Evolutionary conservation across 1,139 yeast species (phyloP).

Genomic region (Meyerozyma sp.): DNA sequence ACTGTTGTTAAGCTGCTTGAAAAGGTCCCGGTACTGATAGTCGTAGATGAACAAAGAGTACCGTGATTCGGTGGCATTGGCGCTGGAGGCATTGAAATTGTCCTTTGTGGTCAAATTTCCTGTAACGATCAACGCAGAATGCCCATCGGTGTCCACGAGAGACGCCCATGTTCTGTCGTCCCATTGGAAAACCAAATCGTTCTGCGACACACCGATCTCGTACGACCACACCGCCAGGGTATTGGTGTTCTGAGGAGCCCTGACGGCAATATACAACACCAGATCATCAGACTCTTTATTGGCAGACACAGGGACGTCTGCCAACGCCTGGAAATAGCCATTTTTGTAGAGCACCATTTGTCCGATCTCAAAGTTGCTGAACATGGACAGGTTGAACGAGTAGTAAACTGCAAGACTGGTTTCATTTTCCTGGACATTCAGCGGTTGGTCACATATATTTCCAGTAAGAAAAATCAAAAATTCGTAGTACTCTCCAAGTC

Average conservation of each 20-base stretch:
- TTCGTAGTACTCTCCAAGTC: slow-evolving; percentile 46
- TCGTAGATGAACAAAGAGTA: slow-evolving; percentile 46
- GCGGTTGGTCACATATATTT: slow-evolving; percentile 51
- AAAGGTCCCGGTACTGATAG: slow-evolving; percentile 30
- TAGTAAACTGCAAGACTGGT: slow-evolving; percentile 45
- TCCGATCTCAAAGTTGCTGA: slow-evolving; percentile 23
- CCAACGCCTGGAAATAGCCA: slow-evolving; percentile 56
- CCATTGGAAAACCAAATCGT: slow-evolving; percentile 65
- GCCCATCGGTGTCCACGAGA: slow-evolving; percentile 69
- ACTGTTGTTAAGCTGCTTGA: slow-evolving; percentile 46
- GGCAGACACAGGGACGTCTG: slow-evolving; percentile 26
- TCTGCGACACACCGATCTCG: slow-evolving; percentile 66
- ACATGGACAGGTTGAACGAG: slow-evolving; percentile 42
- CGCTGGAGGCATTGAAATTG: slow-evolving; percentile 12
- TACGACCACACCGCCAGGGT: slow-evolving; percentile 47
- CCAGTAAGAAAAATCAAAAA: slow-evolving; percentile 56
- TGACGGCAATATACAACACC: slow-evolving; percentile 44
- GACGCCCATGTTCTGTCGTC: slow-evolving; percentile 55
- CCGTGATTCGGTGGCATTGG: slow-evolving; percentile 27
- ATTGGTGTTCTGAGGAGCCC: slow-evolving; percentile 39
- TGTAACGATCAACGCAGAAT: slow-evolving; percentile 64
- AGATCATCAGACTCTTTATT: slow-evolving; percentile 10
- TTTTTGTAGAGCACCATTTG: slow-evolving; percentile 27
- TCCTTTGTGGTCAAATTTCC: slow-evolving; percentile 42
- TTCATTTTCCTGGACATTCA: slow-evolving; percentile 18